These are phyloP conservation scores for Phaeophleospora eucalypticola DNA, from an alignment of 2,329 filamentous ascomycete genomes.

Conservation along the genomic window DNA sequence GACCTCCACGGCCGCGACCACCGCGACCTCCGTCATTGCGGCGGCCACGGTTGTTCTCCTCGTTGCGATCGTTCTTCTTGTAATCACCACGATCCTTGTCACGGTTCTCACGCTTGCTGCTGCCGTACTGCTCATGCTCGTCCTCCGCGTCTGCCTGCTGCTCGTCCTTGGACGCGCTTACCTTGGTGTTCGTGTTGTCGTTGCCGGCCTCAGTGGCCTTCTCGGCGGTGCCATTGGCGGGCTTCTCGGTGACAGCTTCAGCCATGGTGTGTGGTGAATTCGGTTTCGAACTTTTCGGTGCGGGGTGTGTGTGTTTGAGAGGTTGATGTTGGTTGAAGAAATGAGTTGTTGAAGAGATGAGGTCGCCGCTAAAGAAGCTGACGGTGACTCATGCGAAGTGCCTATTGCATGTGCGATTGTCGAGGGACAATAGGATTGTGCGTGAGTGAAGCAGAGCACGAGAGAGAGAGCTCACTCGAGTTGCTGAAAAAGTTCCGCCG, in stretches of 20 bases:
- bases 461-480: too few relatives aligned
- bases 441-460: background rate
- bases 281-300: background rate
- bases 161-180: slow-evolving; percentile 11
- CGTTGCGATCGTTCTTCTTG: slow-evolving; percentile 9
- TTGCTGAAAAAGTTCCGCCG: too few relatives aligned
- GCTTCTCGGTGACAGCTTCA: slow-evolving; percentile 17
- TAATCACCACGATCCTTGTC: slow-evolving; percentile 13
- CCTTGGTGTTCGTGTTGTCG: slow-evolving; percentile 6
- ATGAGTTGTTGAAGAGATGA: too few relatives aligned
- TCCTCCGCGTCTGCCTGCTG: slow-evolving; percentile 15
- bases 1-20: slow-evolving; percentile 11
- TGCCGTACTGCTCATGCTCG: slow-evolving; percentile 16
- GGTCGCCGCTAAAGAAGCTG: too few relatives aligned
- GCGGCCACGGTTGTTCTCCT: slow-evolving; percentile 15
- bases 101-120: slow-evolving; percentile 19
- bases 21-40: slow-evolving; percentile 7
- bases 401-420: too few relatives aligned
- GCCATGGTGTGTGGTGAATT: slow-evolving; percentile 17
- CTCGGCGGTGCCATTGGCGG: slow-evolving; percentile 15
- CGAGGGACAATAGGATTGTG: too few relatives aligned
- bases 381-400: too few relatives aligned
- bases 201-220: slow-evolving; percentile 9
- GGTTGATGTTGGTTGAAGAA: background rate
- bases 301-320: background rate